phyloP scores from a whole-genome alignment of 2,329 filamentous ascomycete species.

The Aspergillus versicolor region DNA sequence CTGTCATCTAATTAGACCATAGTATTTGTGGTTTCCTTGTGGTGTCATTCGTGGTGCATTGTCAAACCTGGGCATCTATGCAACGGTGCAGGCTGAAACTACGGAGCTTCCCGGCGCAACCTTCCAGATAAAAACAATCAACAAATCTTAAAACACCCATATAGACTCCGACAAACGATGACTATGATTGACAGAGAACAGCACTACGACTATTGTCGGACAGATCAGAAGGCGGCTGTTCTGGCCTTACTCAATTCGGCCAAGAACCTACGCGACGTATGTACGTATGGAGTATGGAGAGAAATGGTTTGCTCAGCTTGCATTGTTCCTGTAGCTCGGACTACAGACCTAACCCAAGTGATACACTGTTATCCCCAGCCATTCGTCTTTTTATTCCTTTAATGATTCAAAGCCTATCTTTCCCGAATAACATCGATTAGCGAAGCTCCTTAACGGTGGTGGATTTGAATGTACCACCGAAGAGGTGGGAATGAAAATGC shows the following conservation, averaged over 20 bases:
- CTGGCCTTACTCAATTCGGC: not conserved
- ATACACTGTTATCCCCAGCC: constrained; percentile 19
- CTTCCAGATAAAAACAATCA: constrained; percentile 90
- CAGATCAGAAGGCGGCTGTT: not conserved
- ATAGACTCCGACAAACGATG: not conserved
- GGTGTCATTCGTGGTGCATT: constrained; percentile 90
- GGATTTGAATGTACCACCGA: constrained; percentile 18
- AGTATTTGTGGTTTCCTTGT: constrained; percentile 96
- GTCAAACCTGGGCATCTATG: constrained; percentile 85
- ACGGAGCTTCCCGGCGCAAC: constrained; percentile 82
- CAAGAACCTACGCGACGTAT: not conserved
- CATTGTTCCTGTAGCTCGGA: constrained; percentile 8
- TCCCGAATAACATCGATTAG: constrained; percentile 36
- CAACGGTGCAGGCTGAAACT: constrained; percentile 87
- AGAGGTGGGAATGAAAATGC: constrained; percentile 12
- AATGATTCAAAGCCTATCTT: constrained; percentile 48
- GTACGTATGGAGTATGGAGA: not conserved
- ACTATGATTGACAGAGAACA: not conserved
- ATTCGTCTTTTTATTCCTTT: constrained; percentile 27
- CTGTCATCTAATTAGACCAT: constrained; percentile 2
- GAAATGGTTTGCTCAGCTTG: constrained; percentile 16
- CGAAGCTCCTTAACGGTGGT: constrained; percentile 30
- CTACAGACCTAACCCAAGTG: constrained; percentile 16
- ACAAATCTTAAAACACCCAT: constrained; percentile 55
- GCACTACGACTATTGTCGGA: not conserved